Evolutionary conservation across 345 rosid genomes (phyloP), one percentile per base, ranked within the genome.

Genomic region (Boechera stricta): DNA sequence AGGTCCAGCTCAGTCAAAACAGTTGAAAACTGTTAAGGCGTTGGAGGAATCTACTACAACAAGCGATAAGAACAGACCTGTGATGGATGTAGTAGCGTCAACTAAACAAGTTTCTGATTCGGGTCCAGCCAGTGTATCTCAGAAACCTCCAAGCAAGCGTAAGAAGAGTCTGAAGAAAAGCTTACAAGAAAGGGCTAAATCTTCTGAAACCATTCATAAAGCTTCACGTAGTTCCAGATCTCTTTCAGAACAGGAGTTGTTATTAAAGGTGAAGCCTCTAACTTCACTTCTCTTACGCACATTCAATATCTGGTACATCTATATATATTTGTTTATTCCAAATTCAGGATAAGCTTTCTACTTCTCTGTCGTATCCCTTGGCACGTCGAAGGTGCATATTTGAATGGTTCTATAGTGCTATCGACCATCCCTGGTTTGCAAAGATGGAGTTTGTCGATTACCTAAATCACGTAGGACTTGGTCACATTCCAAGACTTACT

Each of bases 401-500:
- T 76, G 98, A 96, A 75, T 96, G 97, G 96, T 96, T 96, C 78
- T 90, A 93, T 70, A 87, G 98, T 84, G 97, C 96, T 39, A 90
- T 93, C 48, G 99, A 96, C 82, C 91, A 88, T 61, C 93, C 95
- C 36, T 96, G 99, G 99, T 96, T 96, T 87, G 94, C 97, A 51
- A 96, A 89, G 77, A 90, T 84, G 86, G 99, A 96, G 87, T 96
- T 96, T 82, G 88, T 87, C 35, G 97, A 91, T 77, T 96, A 96
- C 81, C 80, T 96, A 75, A 84, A 88, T 84, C 99, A 96, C 73
- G 98, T 91, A 45, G 94, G 99, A 66, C 90, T 96, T 75, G 97
- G 95, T 64, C 96, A 93, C 82, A 86, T 93, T 78, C 96, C 98
- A 45, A 85, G 96, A 76, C 89, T 96, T 82, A 90, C 98, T 66